Evolutionary conservation across 345 rosid species (phyloP).

Genomic region (Cardamine resedifolia): DNA sequence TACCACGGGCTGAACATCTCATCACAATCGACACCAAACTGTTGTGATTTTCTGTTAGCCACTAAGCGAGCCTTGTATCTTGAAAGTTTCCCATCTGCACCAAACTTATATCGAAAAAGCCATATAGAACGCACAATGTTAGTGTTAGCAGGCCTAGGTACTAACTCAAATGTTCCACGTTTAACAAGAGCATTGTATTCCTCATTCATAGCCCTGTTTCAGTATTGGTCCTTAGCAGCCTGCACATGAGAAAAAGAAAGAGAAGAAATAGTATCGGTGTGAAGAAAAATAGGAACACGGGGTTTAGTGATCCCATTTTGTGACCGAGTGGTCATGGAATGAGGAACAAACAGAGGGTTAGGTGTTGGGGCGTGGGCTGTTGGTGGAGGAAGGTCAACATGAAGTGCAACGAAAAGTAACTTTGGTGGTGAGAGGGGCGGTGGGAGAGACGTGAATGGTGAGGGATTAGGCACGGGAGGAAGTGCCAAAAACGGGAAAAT

Average conservation of each 20-base stretch:
- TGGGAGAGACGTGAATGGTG: too few species aligned
- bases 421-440: too few species aligned
- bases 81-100: accelerated
- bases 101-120: neutral
- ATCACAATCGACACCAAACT: neutral
- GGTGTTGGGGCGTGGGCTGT: too few species aligned
- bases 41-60: neutral
- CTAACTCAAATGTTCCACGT: neutral
- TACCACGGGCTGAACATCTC: neutral
- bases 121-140: neutral
- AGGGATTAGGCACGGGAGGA: too few species aligned
- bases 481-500: too few species aligned
- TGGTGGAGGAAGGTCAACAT: too few species aligned
- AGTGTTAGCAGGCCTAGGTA: neutral
- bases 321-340: too few species aligned
- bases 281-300: neutral
- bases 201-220: neutral
- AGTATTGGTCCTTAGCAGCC: neutral
- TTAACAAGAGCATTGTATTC: neutral
- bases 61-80: accelerated
- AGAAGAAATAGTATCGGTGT: neutral
- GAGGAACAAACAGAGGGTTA: too few species aligned
- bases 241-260: neutral
- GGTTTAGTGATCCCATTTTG: neutral
- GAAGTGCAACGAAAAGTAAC: too few species aligned